Evolutionary conservation across 78 protist species (phyloP).

Genomic region (Dictyostelium purpureum): DNA sequence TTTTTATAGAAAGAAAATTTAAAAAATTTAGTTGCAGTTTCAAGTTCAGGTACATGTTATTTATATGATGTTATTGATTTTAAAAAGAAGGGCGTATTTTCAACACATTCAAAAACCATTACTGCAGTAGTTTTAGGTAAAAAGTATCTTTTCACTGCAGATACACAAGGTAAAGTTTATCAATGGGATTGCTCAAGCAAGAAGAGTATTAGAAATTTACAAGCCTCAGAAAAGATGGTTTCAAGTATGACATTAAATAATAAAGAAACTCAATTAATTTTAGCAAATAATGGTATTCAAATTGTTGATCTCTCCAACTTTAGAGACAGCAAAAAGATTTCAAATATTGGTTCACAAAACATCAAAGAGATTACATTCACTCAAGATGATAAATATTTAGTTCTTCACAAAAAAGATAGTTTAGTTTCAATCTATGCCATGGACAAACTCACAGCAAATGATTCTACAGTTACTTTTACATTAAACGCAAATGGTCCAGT

Average conservation of each 20-base stretch:
- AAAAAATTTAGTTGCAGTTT: not conserved
- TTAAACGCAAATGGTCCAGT: not conserved
- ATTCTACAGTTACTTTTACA: not conserved
- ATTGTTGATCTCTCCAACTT: not conserved
- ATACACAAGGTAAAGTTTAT: not conserved
- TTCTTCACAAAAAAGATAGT: not conserved
- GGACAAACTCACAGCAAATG: not conserved
- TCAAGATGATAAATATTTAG: not conserved
- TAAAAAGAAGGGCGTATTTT: not conserved
- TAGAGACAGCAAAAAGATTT: not conserved
- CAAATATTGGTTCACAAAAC: not conserved
- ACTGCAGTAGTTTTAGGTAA: constrained; percentile 4
- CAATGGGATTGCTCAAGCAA: constrained; percentile 8
- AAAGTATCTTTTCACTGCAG: not conserved
- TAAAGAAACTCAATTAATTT: not conserved
- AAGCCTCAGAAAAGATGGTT: not conserved
- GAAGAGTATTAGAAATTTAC: not conserved
- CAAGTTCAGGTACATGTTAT: constrained; percentile 1
- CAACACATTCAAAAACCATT: not conserved
- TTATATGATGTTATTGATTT: not conserved
- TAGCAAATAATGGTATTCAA: not conserved
- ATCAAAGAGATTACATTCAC: not conserved
- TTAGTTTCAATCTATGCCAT: not conserved
- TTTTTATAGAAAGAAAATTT: not conserved
- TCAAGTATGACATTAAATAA: not conserved